Evolutionary conservation across 2,329 filamentous ascomycete species (phyloP).

Genomic region (Fusarium begoniae): DNA sequence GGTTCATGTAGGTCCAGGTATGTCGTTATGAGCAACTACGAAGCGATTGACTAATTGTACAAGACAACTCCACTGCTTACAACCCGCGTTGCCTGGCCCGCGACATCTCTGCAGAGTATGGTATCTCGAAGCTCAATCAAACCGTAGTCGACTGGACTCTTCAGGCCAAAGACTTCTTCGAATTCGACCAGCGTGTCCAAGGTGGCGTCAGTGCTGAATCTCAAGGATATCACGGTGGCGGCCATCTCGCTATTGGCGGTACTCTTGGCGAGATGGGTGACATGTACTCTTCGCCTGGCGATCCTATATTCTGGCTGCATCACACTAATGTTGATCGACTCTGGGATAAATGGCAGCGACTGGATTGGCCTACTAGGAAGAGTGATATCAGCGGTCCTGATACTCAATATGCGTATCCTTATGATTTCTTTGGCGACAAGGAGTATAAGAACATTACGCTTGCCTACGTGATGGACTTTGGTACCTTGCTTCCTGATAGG

Average conservation of each 20-base stretch:
- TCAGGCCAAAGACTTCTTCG: neutral
- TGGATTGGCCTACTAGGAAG: neutral
- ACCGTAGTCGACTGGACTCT: neutral
- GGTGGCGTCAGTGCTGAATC: neutral
- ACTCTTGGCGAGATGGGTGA: neutral
- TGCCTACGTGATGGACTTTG: neutral
- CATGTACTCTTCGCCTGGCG: neutral
- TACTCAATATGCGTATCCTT: neutral
- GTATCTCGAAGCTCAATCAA: neutral
- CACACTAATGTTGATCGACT: neutral
- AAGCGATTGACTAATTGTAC: fast-evolving
- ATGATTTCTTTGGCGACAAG: fast-evolving
- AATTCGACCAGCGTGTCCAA: neutral
- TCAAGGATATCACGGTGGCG: neutral
- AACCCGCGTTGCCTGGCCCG: neutral
- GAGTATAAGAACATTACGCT: neutral
- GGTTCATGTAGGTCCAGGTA: neutral
- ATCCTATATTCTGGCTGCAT: neutral
- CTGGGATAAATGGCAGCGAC: neutral
- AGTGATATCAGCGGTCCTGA: neutral
- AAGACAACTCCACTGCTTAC: neutral
- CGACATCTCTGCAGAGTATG: neutral
- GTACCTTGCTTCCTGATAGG: neutral
- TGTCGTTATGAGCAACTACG: fast-evolving
- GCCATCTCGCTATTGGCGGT: neutral